Percentiles rank a stretch among this genome's conserved stretches.
Conservation (phyloP, 2,329 filamentous ascomycete species). For the Alternaria sp. region DNA sequence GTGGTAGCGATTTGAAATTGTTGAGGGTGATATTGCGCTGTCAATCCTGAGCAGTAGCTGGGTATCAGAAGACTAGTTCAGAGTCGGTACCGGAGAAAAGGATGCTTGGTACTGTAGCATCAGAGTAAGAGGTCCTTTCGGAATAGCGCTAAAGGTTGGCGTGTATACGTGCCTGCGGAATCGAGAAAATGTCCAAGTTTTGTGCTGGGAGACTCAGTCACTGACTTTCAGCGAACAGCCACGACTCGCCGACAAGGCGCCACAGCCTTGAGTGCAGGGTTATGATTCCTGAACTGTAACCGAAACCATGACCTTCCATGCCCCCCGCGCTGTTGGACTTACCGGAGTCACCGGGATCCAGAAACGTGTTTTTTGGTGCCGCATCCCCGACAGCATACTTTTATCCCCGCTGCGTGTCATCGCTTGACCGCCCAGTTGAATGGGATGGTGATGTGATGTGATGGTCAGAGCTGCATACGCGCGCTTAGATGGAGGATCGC, state of each 20-base stretch:
- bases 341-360: not conserved
- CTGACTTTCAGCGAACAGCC: not conserved
- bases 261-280: not conserved
- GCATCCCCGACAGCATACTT: not conserved
- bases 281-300: not conserved
- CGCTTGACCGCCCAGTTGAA: conserved; percentile 2
- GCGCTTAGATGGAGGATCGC: conserved; percentile 8
- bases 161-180: not conserved
- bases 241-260: not conserved
- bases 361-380: not conserved
- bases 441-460: not conserved
- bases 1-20: not conserved
- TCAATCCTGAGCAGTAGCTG: not conserved
- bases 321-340: not conserved
- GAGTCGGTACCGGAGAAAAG: not conserved
- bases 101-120: not conserved
- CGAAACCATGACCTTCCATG: not conserved
- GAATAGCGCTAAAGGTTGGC: not conserved
- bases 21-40: not conserved
- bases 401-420: conserved; percentile 2
- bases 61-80: not conserved
- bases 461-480: conserved; percentile 13
- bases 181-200: not conserved
- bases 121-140: not conserved
- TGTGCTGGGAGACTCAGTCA: not conserved